Evolutionary conservation across 768 basidiomycete genomes (phyloP).

Genomic region (Omphalotus guepiniiformis): DNA sequence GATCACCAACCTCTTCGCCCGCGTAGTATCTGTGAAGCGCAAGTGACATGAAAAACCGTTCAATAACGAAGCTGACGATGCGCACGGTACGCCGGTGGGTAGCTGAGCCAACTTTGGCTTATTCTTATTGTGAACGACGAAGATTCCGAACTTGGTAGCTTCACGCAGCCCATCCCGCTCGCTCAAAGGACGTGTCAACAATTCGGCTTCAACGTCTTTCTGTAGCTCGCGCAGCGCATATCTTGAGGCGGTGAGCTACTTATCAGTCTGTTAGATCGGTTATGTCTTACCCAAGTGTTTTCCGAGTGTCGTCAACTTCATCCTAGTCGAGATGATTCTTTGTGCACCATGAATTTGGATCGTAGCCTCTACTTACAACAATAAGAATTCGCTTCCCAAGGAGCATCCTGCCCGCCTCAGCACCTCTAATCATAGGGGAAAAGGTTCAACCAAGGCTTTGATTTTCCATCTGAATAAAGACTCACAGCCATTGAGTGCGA

Average conservation of each 20-base stretch:
- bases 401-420: constrained; percentile 62
- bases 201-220: constrained; percentile 79
- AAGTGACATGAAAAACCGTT: constrained; percentile 2
- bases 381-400: constrained; percentile 81
- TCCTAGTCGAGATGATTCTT: constrained; percentile 50
- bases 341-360: no score
- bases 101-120: constrained; percentile 81
- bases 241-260: constrained; percentile 32
- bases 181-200: constrained; percentile 59
- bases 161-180: constrained; percentile 65
- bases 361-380: constrained; percentile 67
- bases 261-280: constrained; percentile 1
- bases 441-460: neutral
- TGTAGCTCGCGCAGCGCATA: constrained; percentile 89
- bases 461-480: constrained; percentile 10
- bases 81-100: constrained; percentile 62
- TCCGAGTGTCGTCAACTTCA: constrained; percentile 85
- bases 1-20: constrained; percentile 68
- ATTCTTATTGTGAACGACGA: constrained; percentile 93
- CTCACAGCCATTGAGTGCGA: constrained; percentile 95
- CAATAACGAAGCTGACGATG: constrained; percentile 9
- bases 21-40: constrained; percentile 60
- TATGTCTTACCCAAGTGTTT: constrained; percentile 74
- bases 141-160: constrained; percentile 81
- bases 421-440: constrained; percentile 41